Conservation (phyloP, 192 early-diverging fungal species). For the Glomus cerebriforme region DNA sequence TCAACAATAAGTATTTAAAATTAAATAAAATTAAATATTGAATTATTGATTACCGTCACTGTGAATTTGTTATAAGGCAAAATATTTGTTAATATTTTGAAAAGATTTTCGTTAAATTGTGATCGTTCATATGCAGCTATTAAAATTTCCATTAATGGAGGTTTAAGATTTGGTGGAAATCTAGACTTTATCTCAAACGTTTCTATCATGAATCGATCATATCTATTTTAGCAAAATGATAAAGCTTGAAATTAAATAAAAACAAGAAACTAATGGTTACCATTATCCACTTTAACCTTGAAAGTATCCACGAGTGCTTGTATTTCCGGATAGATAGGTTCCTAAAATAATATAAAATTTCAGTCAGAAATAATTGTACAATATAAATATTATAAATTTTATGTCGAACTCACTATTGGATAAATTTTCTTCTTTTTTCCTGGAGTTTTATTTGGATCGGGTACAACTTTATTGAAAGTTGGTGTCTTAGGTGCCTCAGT, state of each 20-base stretch:
- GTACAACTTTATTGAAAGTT: neutral
- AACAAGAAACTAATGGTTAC: neutral
- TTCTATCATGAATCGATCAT: conserved; percentile 33
- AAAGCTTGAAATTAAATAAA: neutral
- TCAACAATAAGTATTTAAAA: neutral
- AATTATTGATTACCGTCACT: conserved; percentile 39
- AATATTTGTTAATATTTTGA: conserved; percentile 45
- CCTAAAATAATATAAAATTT: neutral
- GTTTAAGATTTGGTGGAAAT: conserved; percentile 49
- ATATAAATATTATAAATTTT: neutral
- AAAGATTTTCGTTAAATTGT: conserved; percentile 45
- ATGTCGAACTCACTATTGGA: conserved; percentile 8
- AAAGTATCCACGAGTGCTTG: neutral
- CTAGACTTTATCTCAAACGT: conserved; percentile 52
- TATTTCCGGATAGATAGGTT: neutral
- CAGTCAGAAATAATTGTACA: neutral
- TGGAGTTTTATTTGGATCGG: conserved; percentile 3
- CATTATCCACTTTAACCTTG: neutral
- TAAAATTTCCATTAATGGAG: conserved; percentile 36
- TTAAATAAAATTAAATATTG: neutral
- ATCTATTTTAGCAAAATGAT: neutral
- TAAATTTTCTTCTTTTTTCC: conserved; percentile 26
- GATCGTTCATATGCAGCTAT: conserved; percentile 39
- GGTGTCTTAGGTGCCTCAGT: neutral
- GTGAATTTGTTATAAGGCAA: conserved; percentile 60